Base-by-base conservation (phyloP, 2,329 filamentous ascomycete species). In the Emmonsiellopsis sp. region DNA sequence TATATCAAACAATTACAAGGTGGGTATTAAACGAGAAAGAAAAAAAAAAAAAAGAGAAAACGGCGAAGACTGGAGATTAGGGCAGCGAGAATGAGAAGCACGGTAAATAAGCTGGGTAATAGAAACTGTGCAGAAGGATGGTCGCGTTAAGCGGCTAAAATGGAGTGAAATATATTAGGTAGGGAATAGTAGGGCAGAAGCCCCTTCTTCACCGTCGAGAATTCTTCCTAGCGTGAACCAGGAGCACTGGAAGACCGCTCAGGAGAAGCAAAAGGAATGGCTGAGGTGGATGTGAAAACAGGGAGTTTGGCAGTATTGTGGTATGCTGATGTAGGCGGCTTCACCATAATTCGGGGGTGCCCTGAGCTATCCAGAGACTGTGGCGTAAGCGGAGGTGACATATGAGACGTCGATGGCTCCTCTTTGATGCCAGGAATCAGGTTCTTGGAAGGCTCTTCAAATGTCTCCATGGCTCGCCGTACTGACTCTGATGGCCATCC, bases 281-380 rank as follows among this genome's bases (percentile, higher is more conserved):
- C 63, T 3, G 70, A 69, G 42, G 60, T 73, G 0, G 77, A 69
- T 14, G 73, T 75, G 55, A 80, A 78, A 0, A 76, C 66, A 2
- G 78, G 77, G 32, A 80, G 63, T 21, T 72, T 71, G 14, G 71
- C 64, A 55, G 68, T 72, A 44, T 37, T 14, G 33, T 8, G 11
- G 49, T 14, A 40, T 40, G 37, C 37, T 11, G 36, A 36, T 11
- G 43, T 69, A 1, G 69, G 65, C 3, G 68, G 64, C 46, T 63
- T 64, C 1, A 65, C 53, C 14, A 59, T 60, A 8, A 60, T 55
- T 42, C 61, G 60, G 27, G 56, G 59, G 3, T 58, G 55, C 33
- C 14, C 48, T 13, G 52, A 43, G 13, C 7, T 51, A 33, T 43
- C 32, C 13, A 43, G 40, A 5, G 53, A 52, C 4, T 39, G 27